phyloP scores from a whole-genome alignment of 2,329 filamentous ascomycete genomes.

The Aspergillus vadensis region DNA sequence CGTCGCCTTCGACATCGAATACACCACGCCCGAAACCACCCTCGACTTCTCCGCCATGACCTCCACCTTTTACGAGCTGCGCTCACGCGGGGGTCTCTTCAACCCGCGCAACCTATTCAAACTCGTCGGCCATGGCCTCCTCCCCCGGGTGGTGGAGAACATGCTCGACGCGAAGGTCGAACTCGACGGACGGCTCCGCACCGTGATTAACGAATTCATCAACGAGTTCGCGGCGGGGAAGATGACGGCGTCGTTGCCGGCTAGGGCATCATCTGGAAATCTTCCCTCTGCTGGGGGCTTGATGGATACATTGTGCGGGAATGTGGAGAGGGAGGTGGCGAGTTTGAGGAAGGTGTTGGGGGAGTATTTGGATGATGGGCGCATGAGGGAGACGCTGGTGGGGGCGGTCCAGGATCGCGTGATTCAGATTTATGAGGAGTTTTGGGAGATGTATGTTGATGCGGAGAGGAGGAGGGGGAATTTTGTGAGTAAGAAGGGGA shows the following conservation, averaged over 20 bases:
- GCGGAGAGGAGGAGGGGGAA: slow-evolving; percentile 44
- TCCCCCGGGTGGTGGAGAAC: slow-evolving; percentile 68
- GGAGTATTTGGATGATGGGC: slow-evolving; percentile 65
- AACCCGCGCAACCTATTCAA: slow-evolving; percentile 65
- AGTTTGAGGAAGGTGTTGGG: slow-evolving; percentile 59
- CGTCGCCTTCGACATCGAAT: slow-evolving; percentile 91
- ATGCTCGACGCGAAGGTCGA: slow-evolving; percentile 72
- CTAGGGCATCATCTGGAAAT: slow-evolving; percentile 19
- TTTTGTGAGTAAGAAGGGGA: slow-evolving; percentile 54
- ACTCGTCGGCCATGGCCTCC: slow-evolving; percentile 58
- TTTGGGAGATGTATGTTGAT: slow-evolving; percentile 56
- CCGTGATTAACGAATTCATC: slow-evolving; percentile 69
- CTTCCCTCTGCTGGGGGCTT: no score
- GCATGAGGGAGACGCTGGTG: slow-evolving; percentile 67
- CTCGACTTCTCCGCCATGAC: slow-evolving; percentile 68
- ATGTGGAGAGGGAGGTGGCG: slow-evolving; percentile 61
- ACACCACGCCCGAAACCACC: slow-evolving; percentile 64
- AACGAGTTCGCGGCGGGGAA: slow-evolving; percentile 53
- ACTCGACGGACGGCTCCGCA: slow-evolving; percentile 63
- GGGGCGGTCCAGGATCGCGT: slow-evolving; percentile 67
- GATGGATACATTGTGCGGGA: slow-evolving; percentile 52
- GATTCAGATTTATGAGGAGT: slow-evolving; percentile 64
- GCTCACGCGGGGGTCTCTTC: slow-evolving; percentile 66
- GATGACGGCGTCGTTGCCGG: slow-evolving; percentile 55
- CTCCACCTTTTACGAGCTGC: slow-evolving; percentile 68